phyloP scores from a whole-genome alignment of 1,139 yeast genomes.

The Debaryomyces udenii region DNA sequence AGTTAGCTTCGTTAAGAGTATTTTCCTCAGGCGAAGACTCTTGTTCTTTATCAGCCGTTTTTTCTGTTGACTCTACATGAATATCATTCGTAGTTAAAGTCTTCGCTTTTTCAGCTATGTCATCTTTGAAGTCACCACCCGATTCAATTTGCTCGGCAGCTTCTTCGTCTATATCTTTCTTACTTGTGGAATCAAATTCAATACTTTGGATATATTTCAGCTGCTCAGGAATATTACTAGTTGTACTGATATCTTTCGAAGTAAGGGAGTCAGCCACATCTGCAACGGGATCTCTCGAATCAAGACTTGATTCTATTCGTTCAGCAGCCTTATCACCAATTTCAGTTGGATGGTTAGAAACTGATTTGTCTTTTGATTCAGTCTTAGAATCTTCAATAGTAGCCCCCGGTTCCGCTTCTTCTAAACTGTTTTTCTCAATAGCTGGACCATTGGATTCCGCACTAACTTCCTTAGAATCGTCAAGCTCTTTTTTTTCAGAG shows the following conservation, averaged over 20 bases:
- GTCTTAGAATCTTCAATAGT: not conserved
- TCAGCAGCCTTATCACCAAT: constrained; percentile 13
- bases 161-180: not conserved
- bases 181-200: not conserved
- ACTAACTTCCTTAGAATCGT: constrained; percentile 1
- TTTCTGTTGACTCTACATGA: not conserved
- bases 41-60: not conserved
- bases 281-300: not conserved
- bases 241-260: not conserved
- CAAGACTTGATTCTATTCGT: constrained; percentile 12
- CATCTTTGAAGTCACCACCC: not conserved
- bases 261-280: not conserved
- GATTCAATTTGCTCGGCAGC: constrained; percentile 1
- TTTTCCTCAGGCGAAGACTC: not conserved
- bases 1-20: constrained; percentile 4
- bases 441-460: constrained; percentile 18
- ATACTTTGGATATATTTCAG: not conserved
- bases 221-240: too few species aligned
- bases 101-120: not conserved
- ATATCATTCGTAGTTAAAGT: constrained; percentile 1
- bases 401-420: not conserved
- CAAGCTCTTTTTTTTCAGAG: too few species aligned
- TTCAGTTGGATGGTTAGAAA: not conserved
- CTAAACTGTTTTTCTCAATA: not conserved
- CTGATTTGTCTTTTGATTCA: not conserved